These are phyloP conservation scores for Lentinula edodes DNA, from an alignment of 768 basidiomycete species.

Conservation along the genomic window DNA sequence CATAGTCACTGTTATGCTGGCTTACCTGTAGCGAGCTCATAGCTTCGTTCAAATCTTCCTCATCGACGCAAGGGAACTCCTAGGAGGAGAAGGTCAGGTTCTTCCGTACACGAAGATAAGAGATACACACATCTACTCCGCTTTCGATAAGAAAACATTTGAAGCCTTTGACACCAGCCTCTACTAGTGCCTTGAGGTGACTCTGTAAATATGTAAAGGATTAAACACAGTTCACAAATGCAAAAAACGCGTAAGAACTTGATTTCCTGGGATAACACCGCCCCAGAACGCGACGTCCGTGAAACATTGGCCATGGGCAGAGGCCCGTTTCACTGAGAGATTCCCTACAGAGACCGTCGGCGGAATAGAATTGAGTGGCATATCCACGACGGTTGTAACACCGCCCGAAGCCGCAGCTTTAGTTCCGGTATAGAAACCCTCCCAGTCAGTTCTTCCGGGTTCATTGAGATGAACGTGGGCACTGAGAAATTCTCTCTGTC, in stretches of 20 bases:
- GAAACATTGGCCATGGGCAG: conserved; percentile 69
- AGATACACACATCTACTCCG: conserved; percentile 73
- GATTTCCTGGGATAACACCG: conserved; percentile 89
- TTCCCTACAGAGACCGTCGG: conserved; percentile 86
- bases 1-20: neutral
- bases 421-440: conserved; percentile 91
- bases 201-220: conserved; percentile 31
- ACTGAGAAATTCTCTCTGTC: conserved; percentile 29
- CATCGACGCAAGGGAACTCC: conserved; percentile 91
- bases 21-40: conserved; percentile 73
- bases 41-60: conserved; percentile 58
- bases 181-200: conserved; percentile 70
- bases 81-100: conserved; percentile 20
- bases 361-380: conserved; percentile 97
- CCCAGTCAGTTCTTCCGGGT: conserved; percentile 91
- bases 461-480: conserved; percentile 93
- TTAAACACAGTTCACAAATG: neutral
- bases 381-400: conserved; percentile 93
- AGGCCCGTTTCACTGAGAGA: conserved; percentile 63
- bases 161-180: conserved; percentile 87
- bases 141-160: conserved; percentile 97
- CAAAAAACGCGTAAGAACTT: conserved; percentile 36
- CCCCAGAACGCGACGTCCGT: conserved; percentile 93
- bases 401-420: conserved; percentile 88
- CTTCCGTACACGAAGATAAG: conserved; percentile 7